Percentiles rank a stretch among this genome's conserved stretches.
phyloP scores from a whole-genome alignment of 257 asterid species.

The Fraxinus cuspidata region DNA sequence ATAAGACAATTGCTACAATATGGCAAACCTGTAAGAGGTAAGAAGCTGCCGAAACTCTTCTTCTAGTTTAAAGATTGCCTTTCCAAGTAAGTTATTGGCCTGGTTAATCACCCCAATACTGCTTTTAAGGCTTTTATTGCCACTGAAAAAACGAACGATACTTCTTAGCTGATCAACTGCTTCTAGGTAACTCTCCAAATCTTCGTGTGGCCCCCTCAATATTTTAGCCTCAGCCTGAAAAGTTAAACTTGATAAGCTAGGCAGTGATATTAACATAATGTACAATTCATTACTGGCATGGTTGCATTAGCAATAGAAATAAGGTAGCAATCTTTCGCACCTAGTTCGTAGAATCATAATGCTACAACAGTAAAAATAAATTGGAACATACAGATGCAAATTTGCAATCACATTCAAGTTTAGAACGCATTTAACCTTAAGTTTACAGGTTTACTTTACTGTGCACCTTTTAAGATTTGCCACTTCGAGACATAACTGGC shows the following conservation, averaged over 20 bases:
- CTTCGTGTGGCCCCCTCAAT: conserved; percentile 93
- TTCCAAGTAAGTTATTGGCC: conserved; percentile 62
- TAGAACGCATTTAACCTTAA: background rate
- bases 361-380: background rate
- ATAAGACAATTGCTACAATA: conserved; percentile 7
- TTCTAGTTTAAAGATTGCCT: conserved; percentile 73
- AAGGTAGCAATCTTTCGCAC: background rate
- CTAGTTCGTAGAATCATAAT: background rate
- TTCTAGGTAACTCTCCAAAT: conserved; percentile 82
- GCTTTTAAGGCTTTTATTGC: conserved; percentile 62
- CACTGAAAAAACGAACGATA: conserved; percentile 58
- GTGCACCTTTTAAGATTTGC: background rate
- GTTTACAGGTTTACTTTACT: background rate
- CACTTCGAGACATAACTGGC: background rate
- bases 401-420: background rate
- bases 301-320: background rate
- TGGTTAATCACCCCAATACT: conserved; percentile 66
- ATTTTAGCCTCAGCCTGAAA: conserved; percentile 93
- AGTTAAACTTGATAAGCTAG: conserved; percentile 21
- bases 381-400: background rate
- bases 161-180: conserved; percentile 82
- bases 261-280: conserved; percentile 13
- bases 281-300: conserved; percentile 9
- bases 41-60: conserved; percentile 88
- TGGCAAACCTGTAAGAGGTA: conserved; percentile 63